These are phyloP conservation scores for Gardenia jasminoides DNA, from an alignment of 257 asterid genomes.

Conservation along the genomic window DNA sequence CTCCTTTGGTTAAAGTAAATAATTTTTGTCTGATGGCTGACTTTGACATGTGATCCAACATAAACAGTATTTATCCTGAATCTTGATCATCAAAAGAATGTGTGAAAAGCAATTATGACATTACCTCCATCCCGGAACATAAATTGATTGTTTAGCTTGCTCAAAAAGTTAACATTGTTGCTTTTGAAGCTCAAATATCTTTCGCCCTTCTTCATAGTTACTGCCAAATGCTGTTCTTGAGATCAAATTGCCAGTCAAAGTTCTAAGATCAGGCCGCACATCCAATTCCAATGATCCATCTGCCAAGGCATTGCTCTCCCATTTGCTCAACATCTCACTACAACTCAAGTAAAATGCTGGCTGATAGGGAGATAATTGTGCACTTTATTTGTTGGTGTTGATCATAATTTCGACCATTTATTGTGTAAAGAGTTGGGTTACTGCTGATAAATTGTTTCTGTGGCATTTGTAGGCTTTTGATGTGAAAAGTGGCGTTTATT, in stretches of 20 bases:
- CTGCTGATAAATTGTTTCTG: no score
- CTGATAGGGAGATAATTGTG: no score
- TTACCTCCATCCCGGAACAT: conserved; percentile 54
- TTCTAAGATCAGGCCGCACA: conserved; percentile 52
- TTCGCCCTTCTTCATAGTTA: conserved; percentile 57
- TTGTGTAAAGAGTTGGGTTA: no score
- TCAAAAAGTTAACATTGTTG: conserved; percentile 32
- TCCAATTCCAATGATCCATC: conserved; percentile 49
- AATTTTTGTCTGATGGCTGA: no score
- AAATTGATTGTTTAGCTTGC: conserved; percentile 17
- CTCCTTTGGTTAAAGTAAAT: no score
- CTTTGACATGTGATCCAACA: no score
- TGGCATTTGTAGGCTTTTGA: no score
- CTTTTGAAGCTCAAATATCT: conserved; percentile 54
- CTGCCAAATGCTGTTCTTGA: conserved; percentile 65
- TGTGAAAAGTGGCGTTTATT: no score
- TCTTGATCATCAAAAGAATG: neutral
- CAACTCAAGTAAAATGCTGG: conserved; percentile 52
- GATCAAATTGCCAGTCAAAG: conserved; percentile 51
- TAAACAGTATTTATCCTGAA: no score
- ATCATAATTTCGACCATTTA: no score
- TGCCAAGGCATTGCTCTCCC: conserved; percentile 35
- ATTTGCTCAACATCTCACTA: conserved; percentile 53
- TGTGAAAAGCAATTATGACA: neutral
- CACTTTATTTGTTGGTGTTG: no score